A percentile compares a stretch with the other conserved stretches of the same genome.
These are phyloP conservation scores for Phytophthora sansomeana DNA, from an alignment of 352 stramenopile genomes.

Conservation along the genomic window DNA sequence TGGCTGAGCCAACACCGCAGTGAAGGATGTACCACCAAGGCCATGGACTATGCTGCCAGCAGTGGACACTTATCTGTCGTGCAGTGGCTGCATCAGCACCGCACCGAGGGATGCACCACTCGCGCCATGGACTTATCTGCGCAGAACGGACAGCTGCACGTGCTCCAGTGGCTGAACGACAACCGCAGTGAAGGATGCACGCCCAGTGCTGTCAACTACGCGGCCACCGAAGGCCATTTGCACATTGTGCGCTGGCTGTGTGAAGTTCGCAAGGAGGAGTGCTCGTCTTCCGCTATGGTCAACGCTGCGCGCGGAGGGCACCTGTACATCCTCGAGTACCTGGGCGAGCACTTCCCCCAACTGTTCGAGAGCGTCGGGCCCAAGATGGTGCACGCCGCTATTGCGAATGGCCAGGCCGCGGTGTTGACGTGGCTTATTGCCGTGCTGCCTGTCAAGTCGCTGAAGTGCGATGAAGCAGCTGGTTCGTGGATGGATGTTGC, in stretches of 20 bases:
- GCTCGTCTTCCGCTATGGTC: constrained; percentile 59
- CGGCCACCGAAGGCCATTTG: constrained; percentile 59
- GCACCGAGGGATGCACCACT: constrained; percentile 54
- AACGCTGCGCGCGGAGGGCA: constrained; percentile 67
- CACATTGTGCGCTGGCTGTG: constrained; percentile 68
- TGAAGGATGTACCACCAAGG: constrained; percentile 70
- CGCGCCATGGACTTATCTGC: constrained; percentile 74
- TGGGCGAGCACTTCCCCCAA: constrained; percentile 49
- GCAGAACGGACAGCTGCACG: constrained; percentile 63
- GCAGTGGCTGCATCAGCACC: constrained; percentile 62
- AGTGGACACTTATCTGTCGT: constrained; percentile 65
- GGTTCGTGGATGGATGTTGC: constrained; percentile 81
- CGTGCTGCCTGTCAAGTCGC: constrained; percentile 63
- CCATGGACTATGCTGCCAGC: constrained; percentile 69
- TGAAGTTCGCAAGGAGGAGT: constrained; percentile 56
- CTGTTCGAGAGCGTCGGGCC: constrained; percentile 60
- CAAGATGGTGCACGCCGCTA: constrained; percentile 73
- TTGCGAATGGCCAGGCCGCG: constrained; percentile 61
- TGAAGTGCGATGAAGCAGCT: constrained; percentile 70
- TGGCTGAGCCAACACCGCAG: constrained; percentile 66
- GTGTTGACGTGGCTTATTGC: constrained; percentile 72
- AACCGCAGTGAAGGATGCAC: constrained; percentile 77
- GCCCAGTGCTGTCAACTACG: constrained; percentile 70
- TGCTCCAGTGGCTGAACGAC: constrained; percentile 75
- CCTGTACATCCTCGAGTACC: constrained; percentile 66